Evolutionary conservation across 1,284 basidiomycete genomes (phyloP).

Genomic region (Wolfiporia cocos): DNA sequence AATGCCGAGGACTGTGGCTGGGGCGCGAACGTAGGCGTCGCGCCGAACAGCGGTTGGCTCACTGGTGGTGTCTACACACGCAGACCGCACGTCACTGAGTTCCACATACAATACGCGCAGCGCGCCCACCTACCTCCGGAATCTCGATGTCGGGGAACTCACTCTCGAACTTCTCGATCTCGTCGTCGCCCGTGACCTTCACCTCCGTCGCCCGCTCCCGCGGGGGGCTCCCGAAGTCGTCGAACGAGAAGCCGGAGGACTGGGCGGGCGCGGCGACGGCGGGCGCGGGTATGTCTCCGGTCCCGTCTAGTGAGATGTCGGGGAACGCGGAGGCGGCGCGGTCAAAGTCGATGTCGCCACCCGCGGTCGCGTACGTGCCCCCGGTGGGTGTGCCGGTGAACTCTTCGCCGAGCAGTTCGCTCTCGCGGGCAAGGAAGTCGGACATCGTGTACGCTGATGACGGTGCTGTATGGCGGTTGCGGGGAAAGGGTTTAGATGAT

Average conservation of each 20-base stretch:
- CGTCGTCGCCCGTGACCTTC: constrained; percentile 82
- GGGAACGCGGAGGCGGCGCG: constrained; percentile 80
- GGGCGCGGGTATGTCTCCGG: constrained; percentile 43
- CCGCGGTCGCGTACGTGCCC: constrained; percentile 25
- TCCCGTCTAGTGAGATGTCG: constrained; percentile 70
- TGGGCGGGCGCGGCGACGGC: constrained; percentile 24
- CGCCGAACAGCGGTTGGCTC: constrained; percentile 37
- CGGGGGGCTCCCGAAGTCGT: constrained; percentile 50
- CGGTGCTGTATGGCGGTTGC: too few relatives aligned
- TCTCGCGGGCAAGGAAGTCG: constrained; percentile 31
- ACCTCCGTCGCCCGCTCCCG: constrained; percentile 44
- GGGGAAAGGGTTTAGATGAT: too few relatives aligned
- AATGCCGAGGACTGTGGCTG: constrained; percentile 65
- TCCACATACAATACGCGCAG: not conserved
- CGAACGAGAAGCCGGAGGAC: constrained; percentile 51
- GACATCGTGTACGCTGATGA: constrained; percentile 19
- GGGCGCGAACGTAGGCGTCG: constrained; percentile 59
- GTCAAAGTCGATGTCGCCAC: constrained; percentile 68
- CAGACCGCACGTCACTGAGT: not conserved
- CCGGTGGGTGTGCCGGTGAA: constrained; percentile 25
- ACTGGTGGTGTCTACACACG: constrained; percentile 9
- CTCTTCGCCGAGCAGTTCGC: constrained; percentile 29
- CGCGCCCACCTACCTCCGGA: constrained; percentile 37
- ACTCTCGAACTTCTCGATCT: constrained; percentile 86
- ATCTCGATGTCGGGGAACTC: constrained; percentile 86